Evolutionary conservation across 306 rosid species (phyloP).

Genomic region (Canavalia gladiata): DNA sequence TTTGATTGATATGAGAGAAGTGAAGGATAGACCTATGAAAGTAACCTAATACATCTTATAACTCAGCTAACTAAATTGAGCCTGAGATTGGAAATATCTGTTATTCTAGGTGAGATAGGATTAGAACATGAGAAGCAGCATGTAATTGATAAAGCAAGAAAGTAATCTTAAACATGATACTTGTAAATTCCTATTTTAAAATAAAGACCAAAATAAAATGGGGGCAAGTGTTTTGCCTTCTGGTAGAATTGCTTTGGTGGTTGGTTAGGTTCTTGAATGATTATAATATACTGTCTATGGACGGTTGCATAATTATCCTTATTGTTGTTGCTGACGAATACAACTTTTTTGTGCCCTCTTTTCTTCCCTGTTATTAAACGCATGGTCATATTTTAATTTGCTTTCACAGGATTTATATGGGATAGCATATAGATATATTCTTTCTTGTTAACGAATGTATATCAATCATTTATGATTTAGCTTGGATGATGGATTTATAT

Average conservation of each 20-base stretch:
- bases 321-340: not conserved
- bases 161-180: not conserved
- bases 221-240: not conserved
- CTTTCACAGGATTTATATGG: not conserved
- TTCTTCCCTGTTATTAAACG: not conserved
- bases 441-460: not conserved
- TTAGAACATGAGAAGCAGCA: too few relatives aligned
- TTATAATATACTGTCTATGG: not conserved
- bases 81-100: not conserved
- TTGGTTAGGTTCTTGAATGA: not conserved
- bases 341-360: not conserved
- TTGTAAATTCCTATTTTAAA: not conserved
- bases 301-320: not conserved
- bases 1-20: too few relatives aligned
- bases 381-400: not conserved
- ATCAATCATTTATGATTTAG: not conserved
- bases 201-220: not conserved
- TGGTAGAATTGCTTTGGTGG: not conserved
- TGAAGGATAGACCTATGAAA: not conserved
- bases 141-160: not conserved
- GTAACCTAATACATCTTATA: not conserved
- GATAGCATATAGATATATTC: not conserved
- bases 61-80: not conserved
- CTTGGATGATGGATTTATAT: too few relatives aligned
- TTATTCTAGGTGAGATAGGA: not conserved